phyloP scores from a whole-genome alignment of 2,329 filamentous ascomycete species.

The Alternaria sp. region DNA sequence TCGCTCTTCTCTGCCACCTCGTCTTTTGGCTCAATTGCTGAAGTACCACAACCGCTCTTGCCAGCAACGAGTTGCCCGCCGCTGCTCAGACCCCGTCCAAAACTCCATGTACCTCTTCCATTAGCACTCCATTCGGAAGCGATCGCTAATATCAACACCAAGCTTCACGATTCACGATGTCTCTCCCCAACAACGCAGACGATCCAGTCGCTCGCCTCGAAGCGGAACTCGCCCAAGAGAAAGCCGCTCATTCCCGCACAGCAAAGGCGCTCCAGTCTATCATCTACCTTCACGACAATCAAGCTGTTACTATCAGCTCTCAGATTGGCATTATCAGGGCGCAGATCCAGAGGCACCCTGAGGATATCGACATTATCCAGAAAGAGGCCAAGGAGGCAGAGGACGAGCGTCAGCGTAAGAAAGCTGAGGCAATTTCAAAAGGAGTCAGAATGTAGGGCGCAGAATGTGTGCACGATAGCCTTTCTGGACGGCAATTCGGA shows the following conservation, averaged over 20 bases:
- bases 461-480: not conserved
- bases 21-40: not conserved
- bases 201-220: conserved; percentile 4
- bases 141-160: not conserved
- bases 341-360: not conserved
- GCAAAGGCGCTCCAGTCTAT: not conserved
- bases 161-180: not conserved
- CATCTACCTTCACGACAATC: not conserved
- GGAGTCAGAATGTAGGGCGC: not conserved
- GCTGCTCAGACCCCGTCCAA: not conserved
- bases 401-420: not conserved
- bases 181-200: not conserved
- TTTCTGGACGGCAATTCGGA: not conserved
- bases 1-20: not conserved
- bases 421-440: not conserved
- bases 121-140: not conserved
- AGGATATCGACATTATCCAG: not conserved
- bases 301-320: not conserved
- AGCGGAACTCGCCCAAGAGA: not conserved
- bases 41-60: not conserved
- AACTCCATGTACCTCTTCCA: not conserved
- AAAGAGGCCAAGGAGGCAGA: not conserved
- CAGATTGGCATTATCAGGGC: not conserved
- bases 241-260: not conserved
- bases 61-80: not conserved